Base-by-base conservation (phyloP, 805 yeast genomes). In the Jamesozyma hellenica region DNA sequence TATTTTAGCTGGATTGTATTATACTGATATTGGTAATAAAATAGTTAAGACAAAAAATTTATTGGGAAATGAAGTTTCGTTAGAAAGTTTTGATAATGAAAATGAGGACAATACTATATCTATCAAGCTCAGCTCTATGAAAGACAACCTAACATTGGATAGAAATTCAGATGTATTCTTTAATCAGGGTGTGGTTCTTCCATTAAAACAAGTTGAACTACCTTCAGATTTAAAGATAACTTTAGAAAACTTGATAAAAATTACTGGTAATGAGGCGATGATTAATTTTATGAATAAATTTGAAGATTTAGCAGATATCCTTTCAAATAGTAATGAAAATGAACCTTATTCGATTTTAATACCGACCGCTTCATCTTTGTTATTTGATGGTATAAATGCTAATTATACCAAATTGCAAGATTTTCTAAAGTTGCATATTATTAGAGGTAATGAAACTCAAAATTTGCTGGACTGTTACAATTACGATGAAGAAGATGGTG, bases 171-270 rank as follows among this genome's bases (percentile, higher is more conserved):
- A 88, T 54, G 71, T 84, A 6, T 53, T 88, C 12, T 88, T 83
- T 55, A 77, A 74, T 46, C 81, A 82, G 55, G 97, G 97, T 1
- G 95, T 88, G 0, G 74, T 82, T 1, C 95, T 85, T 55, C 77
- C 88, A 1, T 64, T 82, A 11, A 63, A 70, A 28, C 58, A 68
- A 4, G 65, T 83, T 1, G 46, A 74, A 3, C 61, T 83, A 13
- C 95, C 96, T 0, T 56, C 62, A 0, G 58, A 63, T 18, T 56
- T 88, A 25, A 56, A 66, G 6, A 71, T 88, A 3, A 52, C 77
- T 0, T 57, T 80, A 10, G 35, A 43, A 3, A 80, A 85, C 40
- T 65, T 88, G 38, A 61, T 86, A 8, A 52, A 52, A 3, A 67
- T 82, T 0, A 74, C 81, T 2, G 72, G 70, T 16, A 68, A 77